These are phyloP conservation scores for Tetrapisispora nanseiensis DNA, from an alignment of 805 yeast species.

Conservation along the genomic window DNA sequence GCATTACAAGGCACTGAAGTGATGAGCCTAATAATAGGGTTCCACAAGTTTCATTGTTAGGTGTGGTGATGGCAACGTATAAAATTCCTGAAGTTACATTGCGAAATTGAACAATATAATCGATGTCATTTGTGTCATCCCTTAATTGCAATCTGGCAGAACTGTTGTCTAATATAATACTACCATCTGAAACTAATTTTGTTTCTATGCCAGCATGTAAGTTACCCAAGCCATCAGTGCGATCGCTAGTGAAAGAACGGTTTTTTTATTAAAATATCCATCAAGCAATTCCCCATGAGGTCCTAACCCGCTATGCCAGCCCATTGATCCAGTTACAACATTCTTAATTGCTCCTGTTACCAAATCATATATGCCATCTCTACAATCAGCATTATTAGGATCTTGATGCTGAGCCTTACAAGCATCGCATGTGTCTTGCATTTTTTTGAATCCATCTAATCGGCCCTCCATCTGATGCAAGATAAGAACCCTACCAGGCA, in stretches of 20 bases:
- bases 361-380: background rate
- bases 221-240: background rate
- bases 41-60: background rate
- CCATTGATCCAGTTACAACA: background rate
- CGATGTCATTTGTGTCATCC: background rate
- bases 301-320: background rate
- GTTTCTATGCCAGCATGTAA: background rate
- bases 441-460: background rate
- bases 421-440: background rate
- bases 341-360: background rate
- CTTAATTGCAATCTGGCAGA: background rate
- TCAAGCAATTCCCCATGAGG: background rate
- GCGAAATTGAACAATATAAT: background rate
- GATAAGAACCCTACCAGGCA: background rate
- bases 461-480: background rate
- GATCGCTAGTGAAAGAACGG: background rate
- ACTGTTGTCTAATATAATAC: background rate
- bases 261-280: background rate
- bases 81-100: background rate
- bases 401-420: background rate
- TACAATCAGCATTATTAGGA: background rate
- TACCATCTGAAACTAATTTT: background rate
- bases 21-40: background rate
- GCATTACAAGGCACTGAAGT: too few relatives aligned
- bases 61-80: background rate